These are phyloP conservation scores for Saturnispora dispora DNA, from an alignment of 805 yeast genomes.

Conservation along the genomic window DNA sequence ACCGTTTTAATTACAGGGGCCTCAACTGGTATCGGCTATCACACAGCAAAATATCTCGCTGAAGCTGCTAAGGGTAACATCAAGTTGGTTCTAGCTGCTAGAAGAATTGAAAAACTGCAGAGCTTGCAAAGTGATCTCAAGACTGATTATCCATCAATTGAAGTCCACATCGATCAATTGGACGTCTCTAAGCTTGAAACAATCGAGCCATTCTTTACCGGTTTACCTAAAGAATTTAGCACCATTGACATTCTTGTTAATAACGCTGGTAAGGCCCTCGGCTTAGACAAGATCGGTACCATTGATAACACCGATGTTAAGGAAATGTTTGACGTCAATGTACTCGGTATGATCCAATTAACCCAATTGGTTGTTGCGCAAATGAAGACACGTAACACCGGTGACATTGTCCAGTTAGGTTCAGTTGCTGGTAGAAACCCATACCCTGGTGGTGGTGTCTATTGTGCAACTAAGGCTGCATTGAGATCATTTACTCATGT, in stretches of 20 bases:
- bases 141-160: conserved; percentile 27
- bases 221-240: conserved; percentile 38
- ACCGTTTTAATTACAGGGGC: conserved; percentile 90
- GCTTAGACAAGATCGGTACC: conserved; percentile 66
- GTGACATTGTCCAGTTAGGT: conserved; percentile 68
- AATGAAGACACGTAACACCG: conserved; percentile 59
- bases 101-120: conserved; percentile 40
- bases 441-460: conserved; percentile 70
- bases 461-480: conserved; percentile 69
- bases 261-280: conserved; percentile 77
- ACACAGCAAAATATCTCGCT: conserved; percentile 84
- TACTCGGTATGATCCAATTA: conserved; percentile 71
- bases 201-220: conserved; percentile 35
- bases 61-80: conserved; percentile 44
- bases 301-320: conserved; percentile 56
- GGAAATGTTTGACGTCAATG: conserved; percentile 80
- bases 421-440: conserved; percentile 76
- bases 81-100: conserved; percentile 43
- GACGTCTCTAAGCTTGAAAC: conserved; percentile 37
- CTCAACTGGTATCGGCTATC: conserved; percentile 89
- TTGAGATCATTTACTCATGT: conserved; percentile 63
- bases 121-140: conserved; percentile 31
- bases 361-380: conserved; percentile 73
- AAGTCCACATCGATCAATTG: conserved; percentile 28
- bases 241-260: conserved; percentile 61